Base-by-base conservation (phyloP, 2,329 filamentous ascomycete species). In the Cladosporium velox region DNA sequence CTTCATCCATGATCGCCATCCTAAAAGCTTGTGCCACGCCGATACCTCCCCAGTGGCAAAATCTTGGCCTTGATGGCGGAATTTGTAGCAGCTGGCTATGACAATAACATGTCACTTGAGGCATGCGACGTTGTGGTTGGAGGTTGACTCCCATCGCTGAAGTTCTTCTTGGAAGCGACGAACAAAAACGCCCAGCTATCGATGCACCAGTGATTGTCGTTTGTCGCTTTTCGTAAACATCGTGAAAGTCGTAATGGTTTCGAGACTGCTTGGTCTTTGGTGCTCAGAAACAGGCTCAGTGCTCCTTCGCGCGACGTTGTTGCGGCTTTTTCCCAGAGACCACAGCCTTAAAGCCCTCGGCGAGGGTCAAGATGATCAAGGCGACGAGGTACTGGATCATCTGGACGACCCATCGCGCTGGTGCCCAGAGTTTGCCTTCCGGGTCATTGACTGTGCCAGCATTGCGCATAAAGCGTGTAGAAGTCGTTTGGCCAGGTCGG, bases 301-400 rank as follows among this genome's bases (percentile, higher is more conserved):
- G 24, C 35, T 2, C 28, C 38, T 47, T 64, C 26, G 10, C 2
- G 15, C 24, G 21, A 11, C 61, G 34, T 3, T 30, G 32, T 15
- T 28, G 60, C 2, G 61, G 49, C 10, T 47, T 65, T 41, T 60
- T 38, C 1, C 57, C 55, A n/a, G 55, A 41, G 2, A 65, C 49
- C 18, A 65, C 35, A 3, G 64, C 59, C 18, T 63, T 66, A 11
- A 66, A 59, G n/a, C 65, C 65, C 41, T 66, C 65, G 15, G 34
- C 58, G 18, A 66, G 67, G 65, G 70, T 72, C 24, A 73, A 65
- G 35, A 74, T 69, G 30, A 73, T 61, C 32, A 74, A 64, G 1
- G 72, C 72, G 21, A 73, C 67, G 26, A 73, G 65, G 41, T 72
- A 72, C 62, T 73, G 72, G 3, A 73, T 66, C 65, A 72, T 68